These are phyloP conservation scores for Pinus tabuliformis DNA, from an alignment of 75 land plant genomes.

Conservation along the genomic window DNA sequence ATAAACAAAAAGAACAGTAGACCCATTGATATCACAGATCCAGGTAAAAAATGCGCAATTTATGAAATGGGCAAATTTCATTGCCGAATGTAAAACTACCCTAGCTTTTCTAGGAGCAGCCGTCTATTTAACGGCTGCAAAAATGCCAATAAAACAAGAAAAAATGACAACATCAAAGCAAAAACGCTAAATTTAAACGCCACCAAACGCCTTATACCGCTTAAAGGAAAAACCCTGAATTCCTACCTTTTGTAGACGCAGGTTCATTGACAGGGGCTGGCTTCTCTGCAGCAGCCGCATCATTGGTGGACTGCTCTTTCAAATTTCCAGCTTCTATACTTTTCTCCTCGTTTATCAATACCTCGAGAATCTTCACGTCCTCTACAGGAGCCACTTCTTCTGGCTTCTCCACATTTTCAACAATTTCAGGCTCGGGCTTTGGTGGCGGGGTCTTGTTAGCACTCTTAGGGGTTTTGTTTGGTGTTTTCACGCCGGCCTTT, in stretches of 20 bases:
- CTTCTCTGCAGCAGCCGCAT: not conserved
- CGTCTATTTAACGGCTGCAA: no score
- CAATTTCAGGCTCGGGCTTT: not conserved
- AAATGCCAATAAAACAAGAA: no score
- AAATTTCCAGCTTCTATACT: not conserved
- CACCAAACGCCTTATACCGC: not conserved
- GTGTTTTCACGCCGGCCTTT: not conserved
- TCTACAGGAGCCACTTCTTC: not conserved
- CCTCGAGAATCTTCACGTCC: not conserved
- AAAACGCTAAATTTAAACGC: no score
- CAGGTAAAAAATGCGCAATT: no score
- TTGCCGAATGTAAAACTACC: no score
- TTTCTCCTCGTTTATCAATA: no score
- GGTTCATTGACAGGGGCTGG: not conserved
- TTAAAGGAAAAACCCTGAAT: not conserved
- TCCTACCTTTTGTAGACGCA: not conserved
- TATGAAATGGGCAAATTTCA: no score
- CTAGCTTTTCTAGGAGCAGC: no score
- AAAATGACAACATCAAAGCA: no score
- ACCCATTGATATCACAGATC: no score
- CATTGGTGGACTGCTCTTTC: not conserved
- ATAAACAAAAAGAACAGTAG: no score
- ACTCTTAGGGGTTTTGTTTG: not conserved
- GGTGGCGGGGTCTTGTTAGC: not conserved
- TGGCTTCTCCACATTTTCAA: not conserved